A percentile compares a stretch with the other conserved stretches of the same genome.
phyloP scores from a whole-genome alignment of 805 yeast species.

The Priceomyces fermenticarens region DNA sequence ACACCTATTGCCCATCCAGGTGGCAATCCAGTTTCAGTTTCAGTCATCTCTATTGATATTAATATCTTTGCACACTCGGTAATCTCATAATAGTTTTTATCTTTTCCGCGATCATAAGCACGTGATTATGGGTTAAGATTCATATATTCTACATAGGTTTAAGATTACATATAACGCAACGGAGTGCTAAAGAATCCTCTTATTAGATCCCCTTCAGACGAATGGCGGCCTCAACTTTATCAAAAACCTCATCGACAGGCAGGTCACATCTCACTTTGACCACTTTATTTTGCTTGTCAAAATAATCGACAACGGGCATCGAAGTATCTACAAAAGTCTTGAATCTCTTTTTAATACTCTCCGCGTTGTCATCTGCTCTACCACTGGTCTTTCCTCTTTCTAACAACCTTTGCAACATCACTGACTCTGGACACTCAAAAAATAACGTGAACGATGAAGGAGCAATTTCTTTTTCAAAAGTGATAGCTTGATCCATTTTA shows the following conservation, averaged over 20 bases:
- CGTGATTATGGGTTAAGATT: neutral
- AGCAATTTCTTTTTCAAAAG: slow-evolving; percentile 80
- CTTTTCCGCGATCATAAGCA: neutral
- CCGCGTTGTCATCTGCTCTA: slow-evolving; percentile 88
- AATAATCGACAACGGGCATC: slow-evolving; percentile 90
- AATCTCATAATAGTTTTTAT: neutral
- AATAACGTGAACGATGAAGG: slow-evolving; percentile 68
- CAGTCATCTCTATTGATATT: neutral
- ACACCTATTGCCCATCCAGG: slow-evolving; percentile 77
- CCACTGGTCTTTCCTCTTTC: slow-evolving; percentile 96
- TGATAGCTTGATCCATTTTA: slow-evolving; percentile 95
- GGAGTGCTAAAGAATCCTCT: neutral
- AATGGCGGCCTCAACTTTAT: slow-evolving; percentile 64
- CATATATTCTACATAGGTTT: neutral
- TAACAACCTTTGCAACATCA: slow-evolving; percentile 80
- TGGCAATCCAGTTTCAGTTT: slow-evolving; percentile 70
- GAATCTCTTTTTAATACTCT: slow-evolving; percentile 87
- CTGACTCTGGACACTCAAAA: slow-evolving; percentile 77
- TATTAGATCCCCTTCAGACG: slow-evolving; percentile 32
- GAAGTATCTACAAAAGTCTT: slow-evolving; percentile 81
- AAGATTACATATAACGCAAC: neutral
- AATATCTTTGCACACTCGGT: neutral
- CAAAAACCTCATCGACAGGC: slow-evolving; percentile 75
- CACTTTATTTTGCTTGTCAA: slow-evolving; percentile 68
- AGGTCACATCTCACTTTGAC: slow-evolving; percentile 76